phyloP scores from a whole-genome alignment of 202 grass and related monocot species.

The Setaria viridis region DNA sequence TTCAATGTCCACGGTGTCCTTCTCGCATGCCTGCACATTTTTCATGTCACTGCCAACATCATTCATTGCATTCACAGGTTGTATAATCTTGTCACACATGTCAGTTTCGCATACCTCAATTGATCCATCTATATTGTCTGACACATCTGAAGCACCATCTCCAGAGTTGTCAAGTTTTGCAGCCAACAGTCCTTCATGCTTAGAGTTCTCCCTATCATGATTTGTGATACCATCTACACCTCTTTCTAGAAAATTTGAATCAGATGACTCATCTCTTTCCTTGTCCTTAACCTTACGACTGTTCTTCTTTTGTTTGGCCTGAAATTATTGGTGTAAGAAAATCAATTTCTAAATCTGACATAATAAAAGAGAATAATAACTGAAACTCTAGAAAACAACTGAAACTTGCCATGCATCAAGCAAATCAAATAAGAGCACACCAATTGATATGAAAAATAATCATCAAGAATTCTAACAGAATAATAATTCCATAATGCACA shows the following conservation, averaged over 20 bases:
- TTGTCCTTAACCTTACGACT: constrained; percentile 83
- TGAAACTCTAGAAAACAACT: constrained; percentile 18
- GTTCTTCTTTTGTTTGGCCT: constrained; percentile 94
- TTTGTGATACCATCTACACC: constrained; percentile 50
- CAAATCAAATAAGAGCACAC: constrained; percentile 29
- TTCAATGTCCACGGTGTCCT: constrained; percentile 52
- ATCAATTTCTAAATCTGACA: neutral
- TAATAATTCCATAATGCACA: constrained; percentile 26
- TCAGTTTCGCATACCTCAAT: constrained; percentile 54
- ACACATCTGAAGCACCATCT: constrained; percentile 72
- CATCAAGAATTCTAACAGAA: constrained; percentile 27
- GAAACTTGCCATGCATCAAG: constrained; percentile 38
- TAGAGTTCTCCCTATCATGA: constrained; percentile 57
- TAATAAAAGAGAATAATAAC: constrained; percentile 24
- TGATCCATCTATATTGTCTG: constrained; percentile 58
- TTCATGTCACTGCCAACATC: constrained; percentile 46
- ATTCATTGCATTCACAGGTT: constrained; percentile 40
- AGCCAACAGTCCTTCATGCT: constrained; percentile 43
- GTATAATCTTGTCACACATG: constrained; percentile 40
- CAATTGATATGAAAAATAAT: constrained; percentile 25
- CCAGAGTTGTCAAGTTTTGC: constrained; percentile 49
- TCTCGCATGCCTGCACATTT: constrained; percentile 60
- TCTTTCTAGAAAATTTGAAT: constrained; percentile 57
- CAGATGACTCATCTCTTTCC: constrained; percentile 72
- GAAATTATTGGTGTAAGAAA: constrained; percentile 46